Evolutionary conservation across 352 stramenopile genomes (phyloP).

Genomic region (Phytophthora foliorum): DNA sequence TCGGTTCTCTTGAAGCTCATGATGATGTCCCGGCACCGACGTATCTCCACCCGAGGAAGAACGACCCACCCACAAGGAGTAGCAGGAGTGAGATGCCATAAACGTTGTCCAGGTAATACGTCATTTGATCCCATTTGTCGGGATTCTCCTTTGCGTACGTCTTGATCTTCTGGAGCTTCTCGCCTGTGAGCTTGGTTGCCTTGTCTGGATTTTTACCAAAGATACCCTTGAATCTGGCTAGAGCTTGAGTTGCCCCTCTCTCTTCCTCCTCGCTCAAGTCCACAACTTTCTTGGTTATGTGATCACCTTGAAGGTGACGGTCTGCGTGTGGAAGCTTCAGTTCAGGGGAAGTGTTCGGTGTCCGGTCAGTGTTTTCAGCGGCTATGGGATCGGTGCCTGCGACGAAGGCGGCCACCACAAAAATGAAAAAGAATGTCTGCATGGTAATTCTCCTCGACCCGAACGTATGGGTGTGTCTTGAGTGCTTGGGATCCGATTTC

Average conservation of each 20-base stretch:
- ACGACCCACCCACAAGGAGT: background rate
- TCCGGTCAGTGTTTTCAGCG: background rate
- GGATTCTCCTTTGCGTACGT: constrained; percentile 19
- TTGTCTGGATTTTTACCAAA: constrained; percentile 6
- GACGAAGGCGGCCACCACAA: background rate
- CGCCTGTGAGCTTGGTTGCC: constrained; percentile 4
- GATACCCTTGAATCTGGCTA: constrained; percentile 8
- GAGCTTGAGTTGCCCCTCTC: background rate
- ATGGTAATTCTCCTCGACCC: background rate
- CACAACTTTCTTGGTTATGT: background rate
- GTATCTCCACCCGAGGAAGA: constrained; percentile 24
- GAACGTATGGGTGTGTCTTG: too few relatives aligned
- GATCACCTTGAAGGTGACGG: background rate
- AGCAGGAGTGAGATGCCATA: constrained; percentile 10
- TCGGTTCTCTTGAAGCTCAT: too few relatives aligned
- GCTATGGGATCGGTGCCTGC: background rate
- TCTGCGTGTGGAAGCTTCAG: background rate
- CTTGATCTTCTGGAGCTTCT: constrained; percentile 13
- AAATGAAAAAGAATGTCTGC: background rate
- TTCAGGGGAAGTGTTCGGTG: background rate
- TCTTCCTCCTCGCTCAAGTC: constrained; percentile 4
- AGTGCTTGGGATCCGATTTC: too few relatives aligned
- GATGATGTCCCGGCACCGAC: background rate
- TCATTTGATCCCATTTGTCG: constrained; percentile 25
- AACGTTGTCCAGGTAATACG: constrained; percentile 12